A percentile compares a stretch with the other conserved stretches of the same genome.
These are phyloP conservation scores for Malassezia globosa DNA, from an alignment of 1,284 basidiomycete species.

Conservation along the genomic window DNA sequence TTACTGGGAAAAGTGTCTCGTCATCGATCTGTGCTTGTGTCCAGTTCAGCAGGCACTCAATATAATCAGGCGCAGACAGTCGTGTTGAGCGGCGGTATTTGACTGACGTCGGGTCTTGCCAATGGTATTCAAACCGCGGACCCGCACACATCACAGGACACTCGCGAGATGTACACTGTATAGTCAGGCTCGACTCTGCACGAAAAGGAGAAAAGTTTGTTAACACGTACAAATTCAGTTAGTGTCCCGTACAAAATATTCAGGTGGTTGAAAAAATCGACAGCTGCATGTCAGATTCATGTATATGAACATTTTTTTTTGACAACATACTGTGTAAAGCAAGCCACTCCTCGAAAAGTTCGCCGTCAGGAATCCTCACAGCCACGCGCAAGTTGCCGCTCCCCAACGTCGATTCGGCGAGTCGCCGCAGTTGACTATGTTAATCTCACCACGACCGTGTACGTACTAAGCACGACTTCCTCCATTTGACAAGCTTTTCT, in stretches of 20 bases:
- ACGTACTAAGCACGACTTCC: constrained; percentile 14
- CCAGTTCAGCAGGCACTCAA: constrained; percentile 98
- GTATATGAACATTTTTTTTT: no score
- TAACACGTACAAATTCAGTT: constrained; percentile 32
- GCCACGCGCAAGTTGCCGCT: constrained; percentile 43
- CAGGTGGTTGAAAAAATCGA: constrained; percentile 47
- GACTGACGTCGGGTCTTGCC: constrained; percentile 62
- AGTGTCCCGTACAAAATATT: constrained; percentile 47
- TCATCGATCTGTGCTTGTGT: constrained; percentile 85
- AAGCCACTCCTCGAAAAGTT: constrained; percentile 45
- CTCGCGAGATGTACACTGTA: constrained; percentile 46
- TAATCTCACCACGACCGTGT: not conserved
- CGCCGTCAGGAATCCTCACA: constrained; percentile 42
- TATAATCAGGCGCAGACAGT: constrained; percentile 60
- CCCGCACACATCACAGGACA: constrained; percentile 99
- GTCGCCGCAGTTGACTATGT: constrained; percentile 69
- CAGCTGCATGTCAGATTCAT: constrained; percentile 28
- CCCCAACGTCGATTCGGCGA: constrained; percentile 89
- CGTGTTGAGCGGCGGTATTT: constrained; percentile 42
- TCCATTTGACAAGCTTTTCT: not conserved
- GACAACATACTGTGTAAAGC: constrained; percentile 40
- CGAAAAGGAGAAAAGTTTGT: no score
- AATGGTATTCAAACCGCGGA: constrained; percentile 90
- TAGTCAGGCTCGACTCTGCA: no score
- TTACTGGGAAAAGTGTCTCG: constrained; percentile 73